These are phyloP conservation scores for Boechera stricta DNA, from an alignment of 345 rosid genomes.

Conservation along the genomic window DNA sequence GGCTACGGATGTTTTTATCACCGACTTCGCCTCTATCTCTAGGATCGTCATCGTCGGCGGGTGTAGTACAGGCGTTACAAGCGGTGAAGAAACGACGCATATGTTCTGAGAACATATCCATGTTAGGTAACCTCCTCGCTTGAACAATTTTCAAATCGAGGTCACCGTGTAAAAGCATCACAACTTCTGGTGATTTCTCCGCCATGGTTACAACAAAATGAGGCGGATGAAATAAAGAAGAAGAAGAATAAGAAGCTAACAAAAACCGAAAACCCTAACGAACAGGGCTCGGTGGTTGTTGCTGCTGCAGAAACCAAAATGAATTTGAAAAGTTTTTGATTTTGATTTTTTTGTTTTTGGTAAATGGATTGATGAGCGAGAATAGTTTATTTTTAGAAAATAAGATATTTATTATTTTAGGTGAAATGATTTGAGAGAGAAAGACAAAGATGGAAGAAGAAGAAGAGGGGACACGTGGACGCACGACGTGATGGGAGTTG, in stretches of 20 bases:
- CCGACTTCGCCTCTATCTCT: constrained; percentile 20
- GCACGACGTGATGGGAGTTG: background rate
- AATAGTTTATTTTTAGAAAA: background rate
- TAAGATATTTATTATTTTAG: constrained; percentile 21
- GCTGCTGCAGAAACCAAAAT: constrained; percentile 25
- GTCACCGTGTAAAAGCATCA: constrained; percentile 73
- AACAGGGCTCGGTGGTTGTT: constrained; percentile 43
- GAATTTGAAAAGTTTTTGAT: constrained; percentile 12
- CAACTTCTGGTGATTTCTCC: constrained; percentile 42
- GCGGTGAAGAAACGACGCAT: constrained; percentile 56
- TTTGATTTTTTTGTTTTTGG: background rate
- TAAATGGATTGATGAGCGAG: background rate
- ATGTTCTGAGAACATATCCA: constrained; percentile 60
- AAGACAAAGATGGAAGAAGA: background rate
- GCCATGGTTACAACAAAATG: constrained; percentile 37
- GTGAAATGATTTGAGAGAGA: constrained; percentile 42
- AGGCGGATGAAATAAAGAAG: background rate
- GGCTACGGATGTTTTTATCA: constrained; percentile 38
- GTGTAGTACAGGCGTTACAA: constrained; percentile 48
- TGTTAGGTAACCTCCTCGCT: constrained; percentile 72
- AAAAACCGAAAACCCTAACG: constrained; percentile 45
- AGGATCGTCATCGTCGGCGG: background rate
- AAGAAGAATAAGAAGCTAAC: constrained; percentile 22
- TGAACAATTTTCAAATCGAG: constrained; percentile 64
- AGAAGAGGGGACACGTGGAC: constrained; percentile 39